These are phyloP conservation scores for Tympanopsis confertula DNA, from an alignment of 2,329 filamentous ascomycete genomes.

Conservation along the genomic window DNA sequence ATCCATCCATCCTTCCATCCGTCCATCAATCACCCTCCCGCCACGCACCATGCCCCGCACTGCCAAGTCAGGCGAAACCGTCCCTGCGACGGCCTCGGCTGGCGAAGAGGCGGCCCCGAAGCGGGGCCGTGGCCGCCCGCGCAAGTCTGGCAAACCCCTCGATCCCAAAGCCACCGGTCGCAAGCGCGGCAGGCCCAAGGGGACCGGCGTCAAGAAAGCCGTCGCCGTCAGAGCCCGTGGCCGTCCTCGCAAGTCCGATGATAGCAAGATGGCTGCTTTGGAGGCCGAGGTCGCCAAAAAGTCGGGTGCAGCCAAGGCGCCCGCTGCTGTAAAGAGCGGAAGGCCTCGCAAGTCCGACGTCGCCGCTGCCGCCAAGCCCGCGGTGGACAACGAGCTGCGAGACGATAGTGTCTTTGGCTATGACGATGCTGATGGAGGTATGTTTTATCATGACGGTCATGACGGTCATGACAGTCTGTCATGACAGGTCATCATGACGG, in stretches of 20 bases:
- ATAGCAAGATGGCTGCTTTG: constrained; percentile 6
- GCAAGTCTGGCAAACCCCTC: constrained; percentile 21
- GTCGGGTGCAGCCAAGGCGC: constrained; percentile 1
- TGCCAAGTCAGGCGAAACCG: too few relatives aligned
- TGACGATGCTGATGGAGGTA: too few relatives aligned
- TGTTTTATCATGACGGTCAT: too few relatives aligned
- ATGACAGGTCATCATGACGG: too few relatives aligned
- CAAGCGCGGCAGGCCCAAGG: constrained; percentile 35
- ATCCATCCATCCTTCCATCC: too few relatives aligned
- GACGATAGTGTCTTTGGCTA: too few relatives aligned
- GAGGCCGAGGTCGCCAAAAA: too few relatives aligned
- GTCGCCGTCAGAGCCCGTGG: constrained; percentile 14
- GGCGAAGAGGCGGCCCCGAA: constrained; percentile 8
- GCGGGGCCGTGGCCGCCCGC: constrained; percentile 23
- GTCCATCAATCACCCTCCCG: too few relatives aligned
- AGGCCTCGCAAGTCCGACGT: constrained; percentile 17
- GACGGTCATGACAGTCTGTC: too few relatives aligned
- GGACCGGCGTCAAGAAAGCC: constrained; percentile 20
- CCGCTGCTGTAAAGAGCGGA: constrained; percentile 13
- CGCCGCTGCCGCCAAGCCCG: constrained; percentile 8
- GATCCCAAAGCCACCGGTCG: constrained; percentile 27
- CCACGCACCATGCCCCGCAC: too few relatives aligned
- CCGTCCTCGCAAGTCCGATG: constrained; percentile 15
- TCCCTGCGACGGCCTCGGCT: too few relatives aligned
- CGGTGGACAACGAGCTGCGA: too few relatives aligned